Evolutionary conservation across 2,329 filamentous ascomycete genomes (phyloP), one percentile per base, ranked within the genome.

Genomic region (Trichophyton schoenleinii): DNA sequence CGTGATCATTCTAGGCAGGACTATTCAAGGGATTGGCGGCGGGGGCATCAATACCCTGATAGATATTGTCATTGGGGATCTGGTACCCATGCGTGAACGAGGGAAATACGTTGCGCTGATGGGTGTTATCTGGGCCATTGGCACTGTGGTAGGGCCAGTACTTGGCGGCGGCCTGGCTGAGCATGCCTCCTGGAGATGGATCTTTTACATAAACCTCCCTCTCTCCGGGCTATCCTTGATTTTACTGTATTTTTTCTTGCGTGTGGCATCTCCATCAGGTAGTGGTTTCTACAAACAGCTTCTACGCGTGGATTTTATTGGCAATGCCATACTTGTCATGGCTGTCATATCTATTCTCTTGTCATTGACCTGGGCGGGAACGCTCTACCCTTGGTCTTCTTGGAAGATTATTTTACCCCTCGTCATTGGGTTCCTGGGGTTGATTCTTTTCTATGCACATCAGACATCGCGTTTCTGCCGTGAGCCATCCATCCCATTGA

Each of bases 141-240:
- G 41, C 15, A 44, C 41, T n/a, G 13, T 18, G 41, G 2, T 44
- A 18, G 41, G 41, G 3, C 41, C 41, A 2, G 13, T 44, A n/a
- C 13, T 44, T n/a, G 41, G 41, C 18, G 41, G 41, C 15, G n/a
- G 15, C 2, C 13, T 44, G 4, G n/a, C n/a, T 2, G 41, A 44
- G 15, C 41, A 44, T 18, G n/a, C 41, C n/a, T n/a, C 41, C 41
- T 44, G 41, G 41, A n/a, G 41, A n/a, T 44, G 41, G 41, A 18
- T 44, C 46, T 76, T 75, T 57, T 75, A 72, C 57, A 69, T 76
- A 59, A 75, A 75, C 55, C 66, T 75, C 2, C 73, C 73, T 0
- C 48, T 72, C 2, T 72, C 71, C 4, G 66, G 64, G 4, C 41
- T 63, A 1, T 36, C 70, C 1, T 60, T 74, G 4, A 28, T 70